Conservation (phyloP, 305 asterid species). For the Fraxinus velutina region DNA sequence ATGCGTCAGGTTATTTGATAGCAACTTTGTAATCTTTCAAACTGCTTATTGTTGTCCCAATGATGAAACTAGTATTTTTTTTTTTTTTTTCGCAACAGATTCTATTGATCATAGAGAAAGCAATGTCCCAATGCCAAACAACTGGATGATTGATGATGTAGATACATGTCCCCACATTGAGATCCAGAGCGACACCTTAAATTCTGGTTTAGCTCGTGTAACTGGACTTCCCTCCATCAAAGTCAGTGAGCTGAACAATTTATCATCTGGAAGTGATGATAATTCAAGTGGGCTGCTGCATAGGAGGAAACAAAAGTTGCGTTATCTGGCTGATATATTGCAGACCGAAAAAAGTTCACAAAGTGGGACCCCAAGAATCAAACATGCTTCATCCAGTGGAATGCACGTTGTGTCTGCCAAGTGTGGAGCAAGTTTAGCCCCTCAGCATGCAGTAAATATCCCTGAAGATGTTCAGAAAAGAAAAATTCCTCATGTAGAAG, state of each 20-base stretch:
- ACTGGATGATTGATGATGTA: background rate
- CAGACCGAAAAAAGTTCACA: conserved; percentile 27
- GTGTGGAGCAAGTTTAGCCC: conserved; percentile 25
- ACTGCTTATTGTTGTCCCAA: background rate
- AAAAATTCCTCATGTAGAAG: conserved; percentile 33
- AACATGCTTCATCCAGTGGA: conserved; percentile 27
- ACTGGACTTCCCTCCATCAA: conserved; percentile 18
- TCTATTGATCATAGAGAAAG: conserved; percentile 17
- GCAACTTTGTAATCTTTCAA: conserved; percentile 3
- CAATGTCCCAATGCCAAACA: background rate
- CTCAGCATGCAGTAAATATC: conserved; percentile 17
- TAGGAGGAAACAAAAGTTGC: conserved; percentile 44
- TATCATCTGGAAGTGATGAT: conserved; percentile 36
- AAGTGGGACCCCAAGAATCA: conserved; percentile 18
- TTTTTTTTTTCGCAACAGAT: conserved; percentile 21
- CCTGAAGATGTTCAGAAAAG: conserved; percentile 29
- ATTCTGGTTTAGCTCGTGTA: background rate
- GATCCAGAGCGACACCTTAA: background rate
- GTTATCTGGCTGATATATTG: conserved; percentile 58
- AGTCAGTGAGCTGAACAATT: conserved; percentile 25
- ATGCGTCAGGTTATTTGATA: conserved; percentile 27
- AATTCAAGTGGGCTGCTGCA: conserved; percentile 22
- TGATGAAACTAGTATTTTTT: conserved; percentile 6
- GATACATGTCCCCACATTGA: background rate
- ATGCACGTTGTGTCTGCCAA: conserved; percentile 23